Base-by-base conservation (phyloP, 257 asterid genomes). In the Phtheirospermum japonicum region DNA sequence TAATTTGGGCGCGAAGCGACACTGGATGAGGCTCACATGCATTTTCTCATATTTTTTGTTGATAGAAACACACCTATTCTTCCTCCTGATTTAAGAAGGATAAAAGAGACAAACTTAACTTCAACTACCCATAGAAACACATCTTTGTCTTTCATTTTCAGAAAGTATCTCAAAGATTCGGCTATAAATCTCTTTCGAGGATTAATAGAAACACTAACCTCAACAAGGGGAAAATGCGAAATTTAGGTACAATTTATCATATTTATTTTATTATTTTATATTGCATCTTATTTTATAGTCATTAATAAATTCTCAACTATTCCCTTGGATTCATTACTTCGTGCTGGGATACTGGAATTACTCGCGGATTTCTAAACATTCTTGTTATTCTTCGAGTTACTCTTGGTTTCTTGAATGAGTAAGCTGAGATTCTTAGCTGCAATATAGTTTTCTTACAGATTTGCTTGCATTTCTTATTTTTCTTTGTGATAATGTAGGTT, bases 11-110 rank as follows among this genome's bases (percentile, higher is more conserved):
- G 88, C 54, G 82, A 83, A 39, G 69, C 50, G 61, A 88, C 92
- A 54, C 54, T 77, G 67, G 70, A 67, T 13, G 97, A 91, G 84
- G 98, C 95, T 57, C 75, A 75, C 71, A 79, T 75, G 74, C 92
- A 95, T 57, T 91, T 91, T 78, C 36, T 65, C 39, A 58, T 81
- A 71, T 91, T 75, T 73, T 71, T 88, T 83, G 74, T 82, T 50
- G 95, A 91, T 72, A 78, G 92, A 76, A 76, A 74, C 65, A 62
- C 94, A 12, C 54, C 86, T 11, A 73, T 82, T 71, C 93, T 91
- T 57, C 96, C 95, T 59, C 97, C 98, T 48, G 98, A 88, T 80
- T 72, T 91, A 87, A 82, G 97, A 91, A 86, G 76, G 89, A 95
- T 90, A 50, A 20, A 11, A 61, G 31, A 20, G 67, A 42, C 36